Percentiles rank a stretch among this genome's conserved stretches.
These are phyloP conservation scores for Aspergillus fumigatus DNA, from an alignment of 2,329 filamentous ascomycete species.

Conservation along the genomic window DNA sequence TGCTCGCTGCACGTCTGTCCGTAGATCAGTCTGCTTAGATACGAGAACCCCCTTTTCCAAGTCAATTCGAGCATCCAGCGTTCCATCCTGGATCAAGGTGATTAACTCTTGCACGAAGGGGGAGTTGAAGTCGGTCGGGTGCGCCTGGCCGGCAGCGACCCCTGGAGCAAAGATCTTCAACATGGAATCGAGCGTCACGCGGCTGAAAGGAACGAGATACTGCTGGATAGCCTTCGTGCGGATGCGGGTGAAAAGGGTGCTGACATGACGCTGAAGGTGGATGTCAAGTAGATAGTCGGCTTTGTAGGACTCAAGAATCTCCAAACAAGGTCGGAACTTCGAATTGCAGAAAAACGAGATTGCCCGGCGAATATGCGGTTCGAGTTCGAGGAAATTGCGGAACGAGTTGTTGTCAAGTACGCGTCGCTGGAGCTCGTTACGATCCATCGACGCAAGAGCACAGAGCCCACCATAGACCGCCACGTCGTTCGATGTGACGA, in stretches of 20 bases:
- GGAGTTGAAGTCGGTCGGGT: conserved; percentile 56
- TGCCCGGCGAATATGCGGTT: conserved; percentile 89
- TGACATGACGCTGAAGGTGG: conserved; percentile 71
- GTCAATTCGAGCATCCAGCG: conserved; percentile 76
- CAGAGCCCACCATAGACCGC: conserved; percentile 89
- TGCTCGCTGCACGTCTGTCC: conserved; percentile 65
- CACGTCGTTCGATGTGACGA: conserved; percentile 79
- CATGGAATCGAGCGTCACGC: conserved; percentile 76
- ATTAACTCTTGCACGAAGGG: conserved; percentile 61
- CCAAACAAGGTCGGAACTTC: conserved; percentile 80
- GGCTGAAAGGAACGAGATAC: conserved; percentile 86
- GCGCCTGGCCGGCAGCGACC: conserved; percentile 39
- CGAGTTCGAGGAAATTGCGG: conserved; percentile 81
- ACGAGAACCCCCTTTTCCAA: conserved; percentile 76
- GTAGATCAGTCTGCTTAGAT: conserved; percentile 62
- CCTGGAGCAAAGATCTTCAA: conserved; percentile 65
- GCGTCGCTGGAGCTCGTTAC: conserved; percentile 65
- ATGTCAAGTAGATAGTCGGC: conserved; percentile 88
- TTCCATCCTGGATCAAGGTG: conserved; percentile 67
- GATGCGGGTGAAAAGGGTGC: conserved; percentile 66
- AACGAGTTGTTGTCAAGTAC: conserved; percentile 80
- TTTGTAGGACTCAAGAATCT: conserved; percentile 74
- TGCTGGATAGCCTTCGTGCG: conserved; percentile 89
- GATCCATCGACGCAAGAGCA: conserved; percentile 83
- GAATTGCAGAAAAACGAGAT: conserved; percentile 85